Evolutionary conservation across 2,329 filamentous ascomycete species (phyloP), one percentile per base, ranked within the genome.

Genomic region (Ophiostoma sp.): DNA sequence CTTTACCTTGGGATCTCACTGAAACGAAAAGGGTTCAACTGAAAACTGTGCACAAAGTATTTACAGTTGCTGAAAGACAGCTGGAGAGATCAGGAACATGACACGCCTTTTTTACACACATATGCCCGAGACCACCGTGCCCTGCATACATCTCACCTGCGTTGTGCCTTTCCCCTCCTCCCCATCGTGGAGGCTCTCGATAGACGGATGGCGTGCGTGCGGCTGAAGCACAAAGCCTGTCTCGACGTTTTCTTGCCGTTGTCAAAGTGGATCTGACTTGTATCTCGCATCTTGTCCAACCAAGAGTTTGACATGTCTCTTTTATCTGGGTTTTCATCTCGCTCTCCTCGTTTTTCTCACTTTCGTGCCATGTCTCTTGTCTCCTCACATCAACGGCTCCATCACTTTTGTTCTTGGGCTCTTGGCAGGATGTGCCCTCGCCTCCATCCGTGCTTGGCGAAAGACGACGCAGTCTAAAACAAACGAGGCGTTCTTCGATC

Each of bases 401-500:
- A 7, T 52, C 12, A n/a, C 66, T 4, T 22, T 22, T 31, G 7
- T n/a, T 68, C 12, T 3, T 12, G 3, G 15, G 6, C 33, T 50
- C 64, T 68, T 50, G 64, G 42, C 42, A 61, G 12, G 39, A 33
- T 28, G n/a, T 22, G 25, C 39, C 12, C 22, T 19, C 63, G 61
- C 36, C 61, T 28, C 39, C 63, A 68, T 48, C 63, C 39, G 42
- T 68, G 39, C 63, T 68, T 68, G 42, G 63, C 63, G 19, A 50
- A 68, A 50, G 25, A n/a, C 39, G 25, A 50, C 39, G 12, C 39
- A 19, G 61, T 28, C 61, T 17, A 45, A 66, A 64, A 28, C 36
- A 66, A 19, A 17, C 22, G 39, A 48, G 42, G 25, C 39, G 39
- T 48, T 68, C 25, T 42, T 55, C n/a, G n/a, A 48, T 17, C n/a